These are phyloP conservation scores for Zasmidium citrigriseum DNA, from an alignment of 2,329 filamentous ascomycete species.

Conservation along the genomic window DNA sequence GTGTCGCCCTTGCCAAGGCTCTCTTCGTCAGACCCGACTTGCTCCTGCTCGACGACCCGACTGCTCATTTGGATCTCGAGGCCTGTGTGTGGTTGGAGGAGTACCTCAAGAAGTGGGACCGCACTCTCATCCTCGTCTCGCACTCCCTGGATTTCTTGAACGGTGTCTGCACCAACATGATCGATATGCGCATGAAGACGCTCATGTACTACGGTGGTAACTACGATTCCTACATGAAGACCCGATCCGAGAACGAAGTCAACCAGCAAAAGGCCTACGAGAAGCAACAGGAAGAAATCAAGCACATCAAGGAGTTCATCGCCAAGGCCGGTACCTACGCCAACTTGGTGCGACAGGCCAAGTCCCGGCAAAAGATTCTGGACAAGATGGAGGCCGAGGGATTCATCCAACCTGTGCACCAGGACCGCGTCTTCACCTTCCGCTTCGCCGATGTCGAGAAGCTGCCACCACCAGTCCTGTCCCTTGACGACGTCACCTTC, in stretches of 20 bases:
- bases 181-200: slow-evolving; percentile 89
- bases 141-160: slow-evolving; percentile 99
- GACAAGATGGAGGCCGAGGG: slow-evolving; percentile 99
- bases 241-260: slow-evolving; percentile 85
- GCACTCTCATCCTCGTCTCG: slow-evolving; percentile 92
- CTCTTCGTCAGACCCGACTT: slow-evolving; percentile 98
- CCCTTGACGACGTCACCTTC: slow-evolving; percentile 96
- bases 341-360: slow-evolving; percentile 98
- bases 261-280: slow-evolving; percentile 99
- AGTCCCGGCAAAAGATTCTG: slow-evolving; percentile 98
- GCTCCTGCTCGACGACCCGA: slow-evolving; percentile 94
- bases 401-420: slow-evolving; percentile 86
- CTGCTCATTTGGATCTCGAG: slow-evolving; percentile 97
- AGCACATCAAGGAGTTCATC: slow-evolving; percentile 99
- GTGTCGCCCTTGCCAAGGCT: slow-evolving; percentile 94
- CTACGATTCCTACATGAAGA: slow-evolving; percentile 97
- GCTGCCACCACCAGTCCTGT: slow-evolving; percentile 94
- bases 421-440: slow-evolving; percentile 93
- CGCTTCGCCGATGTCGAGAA: slow-evolving; percentile 98
- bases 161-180: slow-evolving; percentile 97
- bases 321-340: slow-evolving; percentile 99
- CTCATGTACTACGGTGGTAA: slow-evolving; percentile 99
- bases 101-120: slow-evolving; percentile 99
- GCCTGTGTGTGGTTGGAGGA: slow-evolving; percentile 99
- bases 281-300: slow-evolving; percentile 99